These are phyloP conservation scores for Lactuca saligna DNA, from an alignment of 129 eudicot genomes.

Conservation along the genomic window DNA sequence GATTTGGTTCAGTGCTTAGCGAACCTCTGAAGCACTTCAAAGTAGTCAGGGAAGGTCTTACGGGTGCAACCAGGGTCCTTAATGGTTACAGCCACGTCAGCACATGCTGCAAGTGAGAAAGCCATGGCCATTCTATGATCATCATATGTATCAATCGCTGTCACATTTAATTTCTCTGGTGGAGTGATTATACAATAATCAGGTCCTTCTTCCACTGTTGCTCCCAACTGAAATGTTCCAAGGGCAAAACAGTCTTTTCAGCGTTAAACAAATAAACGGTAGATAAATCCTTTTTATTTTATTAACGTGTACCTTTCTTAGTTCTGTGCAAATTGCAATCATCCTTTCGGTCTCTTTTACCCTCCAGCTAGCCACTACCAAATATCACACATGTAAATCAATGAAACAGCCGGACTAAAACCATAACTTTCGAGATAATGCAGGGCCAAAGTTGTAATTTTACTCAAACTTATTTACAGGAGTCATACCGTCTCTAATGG, in stretches of 20 bases:
- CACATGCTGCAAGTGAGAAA: slow-evolving; percentile 92
- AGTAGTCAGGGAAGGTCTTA: slow-evolving; percentile 93
- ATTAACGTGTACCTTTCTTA: slow-evolving; percentile 62
- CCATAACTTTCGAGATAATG: neutral
- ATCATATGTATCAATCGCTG: slow-evolving; percentile 83
- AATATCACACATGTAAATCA: neutral
- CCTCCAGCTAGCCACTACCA: slow-evolving; percentile 98
- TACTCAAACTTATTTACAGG: neutral
- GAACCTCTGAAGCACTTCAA: slow-evolving; percentile 74
- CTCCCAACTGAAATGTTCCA: slow-evolving; percentile 71
- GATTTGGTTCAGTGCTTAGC: slow-evolving; percentile 54
- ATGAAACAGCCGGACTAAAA: no score
- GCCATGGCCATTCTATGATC: slow-evolving; percentile 99
- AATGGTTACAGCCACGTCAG: slow-evolving; percentile 94
- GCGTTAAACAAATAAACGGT: neutral
- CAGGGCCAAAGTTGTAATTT: neutral
- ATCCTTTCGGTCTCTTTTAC: slow-evolving; percentile 97
- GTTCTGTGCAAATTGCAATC: slow-evolving; percentile 99
- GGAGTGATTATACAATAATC: slow-evolving; percentile 93
- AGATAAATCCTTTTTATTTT: neutral
- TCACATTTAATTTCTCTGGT: slow-evolving; percentile 78
- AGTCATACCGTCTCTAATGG: slow-evolving; percentile 85
- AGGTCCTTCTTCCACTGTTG: slow-evolving; percentile 91
- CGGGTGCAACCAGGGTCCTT: slow-evolving; percentile 94
- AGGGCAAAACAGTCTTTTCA: slow-evolving; percentile 19